phyloP scores from a whole-genome alignment of 305 asterid species.

The Rubia balearica region DNA sequence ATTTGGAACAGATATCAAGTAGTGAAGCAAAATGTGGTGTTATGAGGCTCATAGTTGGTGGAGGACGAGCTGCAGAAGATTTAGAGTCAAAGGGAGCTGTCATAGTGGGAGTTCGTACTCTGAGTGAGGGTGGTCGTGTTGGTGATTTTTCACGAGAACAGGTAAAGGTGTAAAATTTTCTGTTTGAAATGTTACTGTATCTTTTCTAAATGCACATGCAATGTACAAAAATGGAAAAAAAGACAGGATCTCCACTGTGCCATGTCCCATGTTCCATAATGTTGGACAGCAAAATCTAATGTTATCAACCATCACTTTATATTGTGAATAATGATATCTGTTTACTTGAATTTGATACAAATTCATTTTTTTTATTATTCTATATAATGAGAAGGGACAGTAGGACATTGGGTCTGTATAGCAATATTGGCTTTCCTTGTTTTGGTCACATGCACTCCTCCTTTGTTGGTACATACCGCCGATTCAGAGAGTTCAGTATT shows the following conservation, averaged over 20 bases:
- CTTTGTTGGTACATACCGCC: background rate
- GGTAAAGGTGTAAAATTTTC: slow-evolving; percentile 39
- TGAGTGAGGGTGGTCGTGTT: slow-evolving; percentile 98
- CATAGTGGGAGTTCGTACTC: slow-evolving; percentile 95
- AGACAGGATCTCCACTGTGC: background rate
- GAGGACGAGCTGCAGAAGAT: slow-evolving; percentile 96
- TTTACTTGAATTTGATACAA: background rate
- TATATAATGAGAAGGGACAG: background rate
- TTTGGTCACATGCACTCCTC: background rate
- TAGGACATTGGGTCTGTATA: background rate
- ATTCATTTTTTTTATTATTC: background rate
- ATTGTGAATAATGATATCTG: background rate
- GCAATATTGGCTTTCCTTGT: background rate
- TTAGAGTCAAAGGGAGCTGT: slow-evolving; percentile 78
- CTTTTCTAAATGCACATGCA: background rate
- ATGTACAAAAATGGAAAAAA: background rate
- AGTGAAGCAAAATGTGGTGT: slow-evolving; percentile 95
- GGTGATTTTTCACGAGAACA: slow-evolving; percentile 94
- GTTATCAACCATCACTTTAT: background rate
- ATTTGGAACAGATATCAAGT: slow-evolving; percentile 53
- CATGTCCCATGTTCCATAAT: background rate
- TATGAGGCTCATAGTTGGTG: slow-evolving; percentile 99
- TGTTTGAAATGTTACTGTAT: slow-evolving; percentile 5
- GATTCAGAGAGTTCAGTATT: too few species aligned
- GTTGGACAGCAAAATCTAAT: background rate